Base-by-base conservation (phyloP, 2,329 filamentous ascomycete genomes). In the Colletotrichum paranaense region DNA sequence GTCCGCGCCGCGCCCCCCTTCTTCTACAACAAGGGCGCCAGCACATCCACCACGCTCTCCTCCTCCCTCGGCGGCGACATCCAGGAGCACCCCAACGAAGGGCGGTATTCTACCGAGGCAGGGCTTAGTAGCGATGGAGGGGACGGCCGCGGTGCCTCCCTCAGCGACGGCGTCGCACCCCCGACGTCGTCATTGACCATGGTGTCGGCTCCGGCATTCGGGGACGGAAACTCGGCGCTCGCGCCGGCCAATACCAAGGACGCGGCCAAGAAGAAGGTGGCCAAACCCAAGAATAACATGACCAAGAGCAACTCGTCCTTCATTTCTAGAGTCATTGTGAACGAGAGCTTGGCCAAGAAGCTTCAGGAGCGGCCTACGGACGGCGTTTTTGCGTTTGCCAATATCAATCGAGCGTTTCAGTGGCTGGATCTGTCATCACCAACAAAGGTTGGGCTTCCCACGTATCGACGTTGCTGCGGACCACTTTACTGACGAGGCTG, bases 251-350 rank as follows among this genome's bases (percentile, higher is more conserved):
- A 89, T 64, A 87, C 88, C 35, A 95, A 94, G 79, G 94, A 95
- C 78, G 88, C 90, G 53, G 91, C 90, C 76, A 98, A 98, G 87
- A 90, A 91, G 81, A 91, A 92, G 79, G 67, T 71, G 35, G 67
- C 71, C 11, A 99, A 99, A 82, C 97, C 97, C 2, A 99, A 98
- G 88, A 98, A 96, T 84, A 98, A 97, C 82, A 97, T 99, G 82
- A 92, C 96, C 65, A 99, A 99, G 87, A 98, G 95, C 85, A 98
- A 98, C 82, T 99, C 97, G 11, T 98, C 96, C 0, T 99, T 98
- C 80, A 97, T 99, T 35, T 98, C 96, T n/a, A 88, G 97, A 67
- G 96, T 98, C 38, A 98, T 98, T 76, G 92, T 95, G 19, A 94
- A 98, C 79, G 97, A 99, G 78, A 88, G 88, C 5, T 83, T 97